phyloP scores from a whole-genome alignment of 2,329 filamentous ascomycete genomes.

The Aspergillus vadensis region DNA sequence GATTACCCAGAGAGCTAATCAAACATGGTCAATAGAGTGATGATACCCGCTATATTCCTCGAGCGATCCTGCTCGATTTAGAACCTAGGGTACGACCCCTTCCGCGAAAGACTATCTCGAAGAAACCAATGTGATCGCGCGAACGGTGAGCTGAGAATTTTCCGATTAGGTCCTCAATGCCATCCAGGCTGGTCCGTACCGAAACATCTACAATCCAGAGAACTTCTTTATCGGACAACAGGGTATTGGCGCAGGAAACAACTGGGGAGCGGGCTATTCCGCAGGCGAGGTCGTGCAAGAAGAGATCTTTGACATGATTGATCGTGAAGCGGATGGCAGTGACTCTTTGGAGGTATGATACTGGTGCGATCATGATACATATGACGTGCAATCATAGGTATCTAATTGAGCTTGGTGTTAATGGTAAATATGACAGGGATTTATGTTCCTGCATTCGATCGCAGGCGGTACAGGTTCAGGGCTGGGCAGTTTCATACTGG shows the following conservation, averaged over 20 bases:
- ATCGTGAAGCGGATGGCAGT: constrained; percentile 95
- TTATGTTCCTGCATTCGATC: constrained; percentile 98
- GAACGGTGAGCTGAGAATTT: constrained; percentile 12
- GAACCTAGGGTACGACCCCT: constrained; percentile 72
- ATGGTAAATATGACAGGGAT: constrained; percentile 60
- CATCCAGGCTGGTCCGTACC: constrained; percentile 92
- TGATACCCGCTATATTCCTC: constrained; percentile 95
- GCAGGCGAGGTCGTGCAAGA: constrained; percentile 90
- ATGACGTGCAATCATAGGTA: not conserved
- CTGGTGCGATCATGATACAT: not conserved
- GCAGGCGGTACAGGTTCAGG: constrained; percentile 95
- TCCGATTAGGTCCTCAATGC: constrained; percentile 71
- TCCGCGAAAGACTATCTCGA: constrained; percentile 1
- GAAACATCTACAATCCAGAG: constrained; percentile 99
- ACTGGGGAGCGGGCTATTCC: constrained; percentile 96
- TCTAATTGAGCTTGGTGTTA: not conserved
- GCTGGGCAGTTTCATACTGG: constrained; percentile 91
- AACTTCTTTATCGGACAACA: constrained; percentile 98
- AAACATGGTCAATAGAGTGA: constrained; percentile 65
- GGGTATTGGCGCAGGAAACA: constrained; percentile 92
- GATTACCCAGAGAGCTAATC: not conserved
- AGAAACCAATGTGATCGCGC: not conserved
- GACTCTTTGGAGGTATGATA: constrained; percentile 80
- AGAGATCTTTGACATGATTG: constrained; percentile 99
- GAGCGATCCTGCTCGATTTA: constrained; percentile 91